phyloP scores from a whole-genome alignment of 805 yeast genomes.

The Wickerhamiella parazyma region DNA sequence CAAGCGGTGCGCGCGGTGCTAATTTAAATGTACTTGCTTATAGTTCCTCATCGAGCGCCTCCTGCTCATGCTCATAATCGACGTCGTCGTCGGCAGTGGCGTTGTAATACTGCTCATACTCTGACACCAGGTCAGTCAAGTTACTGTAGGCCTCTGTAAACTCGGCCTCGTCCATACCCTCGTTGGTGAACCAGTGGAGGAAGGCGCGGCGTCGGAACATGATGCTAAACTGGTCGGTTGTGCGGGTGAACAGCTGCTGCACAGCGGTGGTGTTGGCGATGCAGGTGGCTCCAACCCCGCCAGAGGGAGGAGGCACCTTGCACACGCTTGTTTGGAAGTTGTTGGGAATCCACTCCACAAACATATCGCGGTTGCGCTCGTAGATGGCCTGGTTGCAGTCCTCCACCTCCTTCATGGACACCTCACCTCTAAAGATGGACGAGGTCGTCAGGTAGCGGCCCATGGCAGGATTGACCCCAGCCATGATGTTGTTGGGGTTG shows the following conservation, averaged over 20 bases:
- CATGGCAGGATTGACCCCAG: constrained; percentile 80
- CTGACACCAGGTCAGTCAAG: constrained; percentile 77
- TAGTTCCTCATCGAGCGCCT: constrained; percentile 18
- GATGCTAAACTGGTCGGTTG: constrained; percentile 77
- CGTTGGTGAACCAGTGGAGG: constrained; percentile 91
- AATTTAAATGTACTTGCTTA: background rate
- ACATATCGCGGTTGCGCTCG: constrained; percentile 64
- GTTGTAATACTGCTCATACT: constrained; percentile 86
- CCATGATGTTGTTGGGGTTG: constrained; percentile 90
- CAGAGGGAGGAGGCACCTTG: constrained; percentile 73
- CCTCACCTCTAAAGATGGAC: constrained; percentile 88
- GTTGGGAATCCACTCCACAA: constrained; percentile 94
- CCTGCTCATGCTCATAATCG: constrained; percentile 36
- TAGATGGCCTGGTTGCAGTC: constrained; percentile 83
- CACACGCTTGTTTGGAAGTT: constrained; percentile 91
- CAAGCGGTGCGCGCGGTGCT: background rate
- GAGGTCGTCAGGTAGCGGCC: constrained; percentile 90
- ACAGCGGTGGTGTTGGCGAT: constrained; percentile 88
- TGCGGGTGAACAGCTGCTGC: constrained; percentile 80
- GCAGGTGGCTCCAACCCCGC: constrained; percentile 84
- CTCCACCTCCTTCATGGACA: constrained; percentile 84
- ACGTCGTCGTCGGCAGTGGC: constrained; percentile 60
- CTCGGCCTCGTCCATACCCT: constrained; percentile 94
- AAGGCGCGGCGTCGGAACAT: constrained; percentile 92
- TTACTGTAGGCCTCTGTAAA: constrained; percentile 89